phyloP scores from a whole-genome alignment of 306 rosid species.

The Canavalia gladiata region DNA sequence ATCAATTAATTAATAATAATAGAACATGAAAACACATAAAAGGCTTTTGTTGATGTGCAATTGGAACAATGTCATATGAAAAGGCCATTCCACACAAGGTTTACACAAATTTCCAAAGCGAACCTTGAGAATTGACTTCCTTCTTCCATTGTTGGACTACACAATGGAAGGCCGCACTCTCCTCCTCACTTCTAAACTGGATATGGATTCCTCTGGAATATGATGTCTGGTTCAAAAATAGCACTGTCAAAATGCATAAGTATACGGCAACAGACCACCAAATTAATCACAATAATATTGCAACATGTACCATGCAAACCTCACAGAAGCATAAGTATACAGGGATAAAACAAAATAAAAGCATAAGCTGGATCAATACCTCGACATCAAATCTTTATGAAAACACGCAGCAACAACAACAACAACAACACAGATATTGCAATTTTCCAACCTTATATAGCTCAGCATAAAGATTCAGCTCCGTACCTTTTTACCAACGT shows the following conservation, averaged over 20 bases:
- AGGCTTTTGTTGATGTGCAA: not conserved
- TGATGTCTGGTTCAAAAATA: conserved; percentile 64
- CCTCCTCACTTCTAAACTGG: conserved; percentile 80
- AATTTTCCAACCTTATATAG: conserved; percentile 21
- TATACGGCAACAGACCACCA: conserved; percentile 21
- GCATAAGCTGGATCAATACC: conserved; percentile 16
- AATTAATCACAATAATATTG: not conserved
- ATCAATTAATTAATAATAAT: not conserved
- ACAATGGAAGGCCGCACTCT: conserved; percentile 72
- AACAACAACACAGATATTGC: not conserved
- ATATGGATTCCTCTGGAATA: conserved; percentile 70
- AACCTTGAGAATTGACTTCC: conserved; percentile 72
- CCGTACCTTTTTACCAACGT: conserved; percentile 63
- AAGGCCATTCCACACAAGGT: not conserved
- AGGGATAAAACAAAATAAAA: not conserved
- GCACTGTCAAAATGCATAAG: conserved; percentile 42
- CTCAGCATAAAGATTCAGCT: conserved; percentile 12
- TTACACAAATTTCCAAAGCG: conserved; percentile 44
- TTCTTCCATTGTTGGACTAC: conserved; percentile 81
- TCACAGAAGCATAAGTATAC: not conserved
- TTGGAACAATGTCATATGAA: not conserved
- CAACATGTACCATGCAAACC: not conserved
- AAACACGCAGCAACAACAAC: not conserved
- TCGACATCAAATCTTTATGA: not conserved
- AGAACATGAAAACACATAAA: not conserved